Evolutionary conservation across 345 rosid genomes (phyloP), one percentile per base, ranked within the genome.

Genomic region (Orychophragmus violaceus): DNA sequence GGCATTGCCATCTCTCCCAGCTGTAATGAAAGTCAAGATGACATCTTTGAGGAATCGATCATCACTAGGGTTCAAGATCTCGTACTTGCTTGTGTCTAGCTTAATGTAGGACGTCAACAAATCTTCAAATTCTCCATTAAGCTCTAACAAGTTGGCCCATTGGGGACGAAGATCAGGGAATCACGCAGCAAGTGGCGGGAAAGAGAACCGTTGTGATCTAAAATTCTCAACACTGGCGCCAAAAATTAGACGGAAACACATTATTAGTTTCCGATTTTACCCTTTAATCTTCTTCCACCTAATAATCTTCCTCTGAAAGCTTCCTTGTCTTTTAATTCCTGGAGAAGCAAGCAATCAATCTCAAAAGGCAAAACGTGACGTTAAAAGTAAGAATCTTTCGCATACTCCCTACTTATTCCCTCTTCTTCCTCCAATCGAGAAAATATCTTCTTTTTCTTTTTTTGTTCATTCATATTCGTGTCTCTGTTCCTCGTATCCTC

Each of bases 121-220:
- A 66, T 86, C 91, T 28, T 44, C 65, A 5, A 60, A 67, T 1
- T 29, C 79, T 45, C 2, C 24, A 7, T 10, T 8, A 37, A 21
- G 70, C 68, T 45, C 13, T 24, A 11, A 36, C 16, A 5, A 16
- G 25, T 16, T 10, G 27, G 51, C 53, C 71, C 62, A 41, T 53
- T 37, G 4, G 0, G 5, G 0, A 29, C 12, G 3, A 8, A 54
- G 24, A 45, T 42, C 48, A 2, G 21, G 21, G 41, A 11, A 33
- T 56, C 61, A 50, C 3, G 10, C 9, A 53, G 50, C 60, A 53
- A 53, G 2, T 54, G 42, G 87, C 87, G 90, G 90, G 85, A 82
- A 85, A 66, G 52, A 71, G 81, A 82, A 85, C 87, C 90, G 90
- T 85, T 85, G 86, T 59, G 7, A n/a, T 8, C 37, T 48, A 42